These are phyloP conservation scores for Tolypocladium album DNA, from an alignment of 2,329 filamentous ascomycete genomes.

Conservation along the genomic window DNA sequence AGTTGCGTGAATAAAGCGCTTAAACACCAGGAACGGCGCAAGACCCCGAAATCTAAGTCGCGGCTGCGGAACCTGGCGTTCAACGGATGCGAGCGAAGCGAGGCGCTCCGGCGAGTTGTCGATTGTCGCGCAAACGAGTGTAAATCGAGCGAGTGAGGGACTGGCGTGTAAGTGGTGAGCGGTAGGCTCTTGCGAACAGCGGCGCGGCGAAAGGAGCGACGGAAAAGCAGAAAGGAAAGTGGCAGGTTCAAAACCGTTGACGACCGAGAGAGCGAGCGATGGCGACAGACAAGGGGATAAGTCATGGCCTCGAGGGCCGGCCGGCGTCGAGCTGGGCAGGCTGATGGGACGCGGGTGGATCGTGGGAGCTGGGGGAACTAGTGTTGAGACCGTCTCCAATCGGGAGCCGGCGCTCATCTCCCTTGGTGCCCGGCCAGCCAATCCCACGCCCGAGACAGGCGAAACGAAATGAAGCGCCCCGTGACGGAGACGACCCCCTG, in stretches of 20 bases:
- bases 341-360: constrained; percentile 9
- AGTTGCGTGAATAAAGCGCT: background rate
- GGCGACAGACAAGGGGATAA: constrained; percentile 1
- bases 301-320: background rate
- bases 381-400: constrained; percentile 14
- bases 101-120: background rate
- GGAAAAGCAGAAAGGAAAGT: background rate
- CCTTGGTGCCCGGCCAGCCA: constrained; percentile 3
- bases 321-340: background rate
- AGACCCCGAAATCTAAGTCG: background rate
- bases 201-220: background rate
- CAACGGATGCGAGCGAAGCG: background rate
- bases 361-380: background rate
- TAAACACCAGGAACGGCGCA: constrained; percentile 2
- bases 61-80: background rate
- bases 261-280: background rate
- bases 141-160: background rate
- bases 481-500: background rate
- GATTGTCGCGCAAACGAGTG: background rate
- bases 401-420: constrained; percentile 9
- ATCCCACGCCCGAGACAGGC: constrained; percentile 2
- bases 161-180: background rate
- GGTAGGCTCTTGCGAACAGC: background rate
- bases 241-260: background rate
- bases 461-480: constrained; percentile 1